A percentile compares a stretch with the other conserved stretches of the same genome.
Conservation (phyloP, 2,329 filamentous ascomycete species). For the Capronia epimyces region DNA sequence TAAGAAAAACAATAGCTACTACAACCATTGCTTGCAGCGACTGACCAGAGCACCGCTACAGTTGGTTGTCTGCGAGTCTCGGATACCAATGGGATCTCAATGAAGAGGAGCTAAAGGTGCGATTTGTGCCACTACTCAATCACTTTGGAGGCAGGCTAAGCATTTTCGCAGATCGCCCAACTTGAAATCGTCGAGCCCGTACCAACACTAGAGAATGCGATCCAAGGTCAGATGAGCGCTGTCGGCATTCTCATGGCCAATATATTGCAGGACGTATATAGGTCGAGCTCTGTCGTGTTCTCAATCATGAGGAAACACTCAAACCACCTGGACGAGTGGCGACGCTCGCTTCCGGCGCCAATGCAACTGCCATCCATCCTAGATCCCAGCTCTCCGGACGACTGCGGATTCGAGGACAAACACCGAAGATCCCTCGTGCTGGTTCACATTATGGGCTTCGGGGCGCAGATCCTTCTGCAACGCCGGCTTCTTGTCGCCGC, state of each 20-base stretch:
- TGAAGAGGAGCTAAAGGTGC: constrained; percentile 7
- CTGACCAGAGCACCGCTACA: neutral
- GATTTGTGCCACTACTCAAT: neutral
- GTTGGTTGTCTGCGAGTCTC: constrained; percentile 12
- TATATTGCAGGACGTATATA: constrained; percentile 9
- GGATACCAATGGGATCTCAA: constrained; percentile 10
- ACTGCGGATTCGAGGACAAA: neutral
- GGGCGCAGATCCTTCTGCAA: constrained; percentile 11
- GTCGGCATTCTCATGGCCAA: constrained; percentile 7
- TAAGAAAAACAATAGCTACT: neutral
- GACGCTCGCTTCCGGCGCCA: constrained; percentile 1
- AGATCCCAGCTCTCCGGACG: neutral
- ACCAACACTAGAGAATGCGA: constrained; percentile 10
- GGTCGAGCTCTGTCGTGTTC: constrained; percentile 5
- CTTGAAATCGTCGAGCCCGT: constrained; percentile 6
- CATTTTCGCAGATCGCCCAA: constrained; percentile 2
- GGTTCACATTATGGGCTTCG: constrained; percentile 8
- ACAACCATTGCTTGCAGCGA: neutral
- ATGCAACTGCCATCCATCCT: constrained; percentile 5
- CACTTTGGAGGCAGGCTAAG: neutral
- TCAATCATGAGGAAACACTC: constrained; percentile 3
- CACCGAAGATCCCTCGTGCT: constrained; percentile 8
- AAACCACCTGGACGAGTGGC: constrained; percentile 6
- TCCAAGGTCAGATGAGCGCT: constrained; percentile 10
- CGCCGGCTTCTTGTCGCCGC: constrained; percentile 8